Evolutionary conservation across 306 rosid species (phyloP).

Genomic region (Sicyos baderoa): DNA sequence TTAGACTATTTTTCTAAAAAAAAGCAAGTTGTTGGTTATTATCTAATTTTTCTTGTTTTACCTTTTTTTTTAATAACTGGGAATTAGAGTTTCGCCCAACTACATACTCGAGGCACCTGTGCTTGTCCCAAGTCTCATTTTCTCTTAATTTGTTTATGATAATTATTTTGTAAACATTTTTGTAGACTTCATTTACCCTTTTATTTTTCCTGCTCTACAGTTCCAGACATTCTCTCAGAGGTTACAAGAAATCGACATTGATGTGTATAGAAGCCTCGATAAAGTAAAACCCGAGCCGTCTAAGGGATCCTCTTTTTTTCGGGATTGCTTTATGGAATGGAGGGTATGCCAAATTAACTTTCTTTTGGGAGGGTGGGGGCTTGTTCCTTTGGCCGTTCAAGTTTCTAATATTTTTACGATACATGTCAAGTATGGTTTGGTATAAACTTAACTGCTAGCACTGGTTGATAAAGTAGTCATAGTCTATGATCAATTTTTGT

Average conservation of each 20-base stretch:
- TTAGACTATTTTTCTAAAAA: not conserved
- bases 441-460: not conserved
- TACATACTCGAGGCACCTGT: no score
- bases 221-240: slow-evolving; percentile 61
- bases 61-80: no score
- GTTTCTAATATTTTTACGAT: not conserved
- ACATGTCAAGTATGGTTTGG: not conserved
- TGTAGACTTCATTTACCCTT: no score
- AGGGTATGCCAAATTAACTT: slow-evolving; percentile 41
- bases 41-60: no score
- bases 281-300: slow-evolving; percentile 60
- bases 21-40: not conserved
- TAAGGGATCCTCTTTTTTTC: slow-evolving; percentile 71
- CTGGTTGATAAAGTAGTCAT: not conserved
- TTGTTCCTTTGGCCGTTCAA: not conserved
- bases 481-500: no score
- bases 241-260: slow-evolving; percentile 55
- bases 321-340: slow-evolving; percentile 76
- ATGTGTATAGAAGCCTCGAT: slow-evolving; percentile 60
- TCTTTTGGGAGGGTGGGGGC: not conserved
- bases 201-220: slow-evolving; percentile 27
- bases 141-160: no score
- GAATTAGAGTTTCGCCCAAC: no score
- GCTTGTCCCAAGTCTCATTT: no score
- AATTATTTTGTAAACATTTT: no score